Percentiles rank a stretch among this genome's conserved stretches.
Evolutionary conservation across 2,329 filamentous ascomycete genomes (phyloP).

Genomic region (Knufia fluminis): DNA sequence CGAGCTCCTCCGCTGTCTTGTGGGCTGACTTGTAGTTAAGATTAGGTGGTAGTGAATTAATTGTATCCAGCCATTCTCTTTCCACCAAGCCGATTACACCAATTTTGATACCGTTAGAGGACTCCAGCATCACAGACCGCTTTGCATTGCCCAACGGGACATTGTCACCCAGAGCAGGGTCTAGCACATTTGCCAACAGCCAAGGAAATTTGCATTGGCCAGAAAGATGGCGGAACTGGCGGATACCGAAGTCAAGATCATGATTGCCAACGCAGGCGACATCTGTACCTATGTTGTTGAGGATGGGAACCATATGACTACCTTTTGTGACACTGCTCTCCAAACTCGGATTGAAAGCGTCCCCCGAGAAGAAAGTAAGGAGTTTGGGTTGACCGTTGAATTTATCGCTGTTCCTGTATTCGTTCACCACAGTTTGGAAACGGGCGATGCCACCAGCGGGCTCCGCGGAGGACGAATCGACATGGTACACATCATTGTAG

Average conservation of each 20-base stretch:
- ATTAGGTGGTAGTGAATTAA: conserved; percentile 74
- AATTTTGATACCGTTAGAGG: conserved; percentile 76
- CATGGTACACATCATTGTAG: conserved; percentile 91
- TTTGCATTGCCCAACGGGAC: conserved; percentile 67
- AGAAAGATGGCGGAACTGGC: conserved; percentile 62
- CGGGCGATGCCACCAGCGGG: conserved; percentile 73
- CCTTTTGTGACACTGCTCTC: conserved; percentile 83
- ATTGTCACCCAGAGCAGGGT: conserved; percentile 67
- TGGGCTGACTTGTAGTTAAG: conserved; percentile 73
- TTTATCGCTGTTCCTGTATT: conserved; percentile 57
- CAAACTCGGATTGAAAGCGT: conserved; percentile 84
- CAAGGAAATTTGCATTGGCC: conserved; percentile 73
- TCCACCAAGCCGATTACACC: conserved; percentile 80
- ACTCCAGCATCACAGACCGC: conserved; percentile 65
- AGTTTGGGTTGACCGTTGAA: conserved; percentile 57
- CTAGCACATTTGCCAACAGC: conserved; percentile 69
- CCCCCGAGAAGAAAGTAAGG: conserved; percentile 78
- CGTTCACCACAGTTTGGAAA: conserved; percentile 68
- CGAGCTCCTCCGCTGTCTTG: conserved; percentile 64
- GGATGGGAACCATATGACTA: conserved; percentile 74
- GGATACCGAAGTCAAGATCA: conserved; percentile 83
- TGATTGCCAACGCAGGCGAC: conserved; percentile 85
- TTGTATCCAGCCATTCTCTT: conserved; percentile 79
- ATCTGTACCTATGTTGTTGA: conserved; percentile 69
- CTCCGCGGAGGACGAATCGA: conserved; percentile 44